Evolutionary conservation across 2,329 filamentous ascomycete species (phyloP).

Genomic region (Ophiocordyceps sinensis): DNA sequence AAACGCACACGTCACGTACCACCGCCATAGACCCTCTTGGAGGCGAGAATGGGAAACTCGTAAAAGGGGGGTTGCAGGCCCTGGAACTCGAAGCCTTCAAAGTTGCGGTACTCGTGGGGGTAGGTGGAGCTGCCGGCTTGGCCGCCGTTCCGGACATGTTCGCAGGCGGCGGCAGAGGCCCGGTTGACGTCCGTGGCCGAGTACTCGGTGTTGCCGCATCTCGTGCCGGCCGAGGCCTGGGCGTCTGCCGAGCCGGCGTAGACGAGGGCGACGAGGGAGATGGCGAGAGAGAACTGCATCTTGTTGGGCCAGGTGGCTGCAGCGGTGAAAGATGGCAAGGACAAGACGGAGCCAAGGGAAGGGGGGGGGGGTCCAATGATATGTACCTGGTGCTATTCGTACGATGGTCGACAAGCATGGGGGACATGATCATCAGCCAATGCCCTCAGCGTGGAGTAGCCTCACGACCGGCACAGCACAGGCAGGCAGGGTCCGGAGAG

Average conservation of each 20-base stretch:
- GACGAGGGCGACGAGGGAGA: slow-evolving; percentile 13
- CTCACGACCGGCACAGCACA: no score
- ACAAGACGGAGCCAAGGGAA: no score
- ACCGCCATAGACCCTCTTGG: slow-evolving; percentile 18
- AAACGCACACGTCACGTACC: slow-evolving; percentile 12
- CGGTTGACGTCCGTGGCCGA: slow-evolving; percentile 11
- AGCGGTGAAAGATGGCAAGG: no score
- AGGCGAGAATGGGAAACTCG: slow-evolving; percentile 21
- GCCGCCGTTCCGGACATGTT: slow-evolving; percentile 7
- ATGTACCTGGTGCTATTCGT: no score
- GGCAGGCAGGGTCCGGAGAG: no score
- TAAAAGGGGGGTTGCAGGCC: slow-evolving; percentile 18
- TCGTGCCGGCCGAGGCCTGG: slow-evolving; percentile 11
- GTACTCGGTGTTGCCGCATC: slow-evolving; percentile 17
- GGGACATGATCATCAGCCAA: no score
- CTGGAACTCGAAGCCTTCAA: slow-evolving; percentile 21
- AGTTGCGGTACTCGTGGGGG: slow-evolving; percentile 25
- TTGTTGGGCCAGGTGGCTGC: slow-evolving; percentile 1
- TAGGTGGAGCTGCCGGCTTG: slow-evolving; percentile 17
- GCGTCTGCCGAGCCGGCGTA: slow-evolving; percentile 10
- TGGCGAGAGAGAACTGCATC: slow-evolving; percentile 12
- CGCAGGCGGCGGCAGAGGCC: slow-evolving; percentile 14
- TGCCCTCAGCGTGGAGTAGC: no score
- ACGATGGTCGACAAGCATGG: no score
- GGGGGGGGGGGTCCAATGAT: no score